Base-by-base conservation (phyloP, 2,329 filamentous ascomycete genomes). In the Trichoderma sp. region DNA sequence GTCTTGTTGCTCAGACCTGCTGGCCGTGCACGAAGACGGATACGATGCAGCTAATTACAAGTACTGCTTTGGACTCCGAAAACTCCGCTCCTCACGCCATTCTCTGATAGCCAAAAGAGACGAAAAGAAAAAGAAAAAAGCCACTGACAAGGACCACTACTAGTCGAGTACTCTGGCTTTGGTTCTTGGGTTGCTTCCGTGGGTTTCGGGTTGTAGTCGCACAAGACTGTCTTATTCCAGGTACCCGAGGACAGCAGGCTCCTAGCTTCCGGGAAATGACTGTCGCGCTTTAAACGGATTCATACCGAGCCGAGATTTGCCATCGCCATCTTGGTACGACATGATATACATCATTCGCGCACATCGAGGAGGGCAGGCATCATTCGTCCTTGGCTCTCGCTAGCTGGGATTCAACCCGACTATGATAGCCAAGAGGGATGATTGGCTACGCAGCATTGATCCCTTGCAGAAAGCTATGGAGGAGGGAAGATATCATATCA, bases 1-100 rank as follows among this genome's bases (percentile, higher is more conserved):
- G 29, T 16, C 60, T 38, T 50, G 3, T n/a, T 24, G 21, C 60
- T 38, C 38, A 5, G 60, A 56, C 38, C 33, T 75, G 18, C 31
- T 56, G 45, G 38, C 33, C 66, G 56, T 62, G 65, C 65, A 27
- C 59, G 38, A 53, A 41, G 73, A 65, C 59, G 53, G 63, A 63
- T 21, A 56, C 7, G 38, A 65, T 4, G 29, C 41, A 56, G 45
- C 56, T 24, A 33, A 63, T 56, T 56, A 31, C n/a, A 33, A 35
- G 7, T 38, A 12, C 41, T 38, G 16, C 31, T 24, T 12, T 9
- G 33, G 29, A 18, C 67, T 41, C 45, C 16, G 41, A 60, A 18
- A 38, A 62, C 74, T 73, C 68, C 68, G 68, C 60, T 62, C 12
- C 21, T 75, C 56, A 66, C 59, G 67, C 74, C 68, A 75, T 38